Percentiles rank a stretch among this genome's conserved stretches.
Evolutionary conservation across 2,329 filamentous ascomycete species (phyloP).

Genomic region (Dissoconium aciculare): DNA sequence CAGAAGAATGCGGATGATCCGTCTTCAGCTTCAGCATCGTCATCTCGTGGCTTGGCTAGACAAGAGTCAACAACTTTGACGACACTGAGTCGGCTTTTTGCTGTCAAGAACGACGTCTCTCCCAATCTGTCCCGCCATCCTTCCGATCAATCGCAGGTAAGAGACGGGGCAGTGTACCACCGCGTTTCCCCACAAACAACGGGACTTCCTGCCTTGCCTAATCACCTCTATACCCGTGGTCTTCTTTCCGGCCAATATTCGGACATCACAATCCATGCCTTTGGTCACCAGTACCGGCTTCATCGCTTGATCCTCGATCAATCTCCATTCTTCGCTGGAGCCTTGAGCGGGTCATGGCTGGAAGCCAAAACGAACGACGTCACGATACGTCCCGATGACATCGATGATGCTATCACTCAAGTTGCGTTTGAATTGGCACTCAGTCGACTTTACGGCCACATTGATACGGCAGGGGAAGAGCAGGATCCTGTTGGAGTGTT

Average conservation of each 20-base stretch:
- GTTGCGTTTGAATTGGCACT: slow-evolving; percentile 40
- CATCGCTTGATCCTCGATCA: slow-evolving; percentile 42
- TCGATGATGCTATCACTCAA: slow-evolving; percentile 40
- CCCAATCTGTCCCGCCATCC: slow-evolving; percentile 27
- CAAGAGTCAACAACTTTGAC: slow-evolving; percentile 29
- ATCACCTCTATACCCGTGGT: slow-evolving; percentile 39
- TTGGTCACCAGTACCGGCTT: slow-evolving; percentile 37
- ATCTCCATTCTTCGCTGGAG: slow-evolving; percentile 41
- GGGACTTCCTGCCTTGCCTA: slow-evolving; percentile 26
- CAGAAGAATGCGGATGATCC: slow-evolving; percentile 38
- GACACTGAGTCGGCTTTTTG: slow-evolving; percentile 32
- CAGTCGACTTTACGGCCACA: slow-evolving; percentile 39
- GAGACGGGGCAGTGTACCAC: slow-evolving; percentile 10
- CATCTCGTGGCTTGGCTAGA: slow-evolving; percentile 19
- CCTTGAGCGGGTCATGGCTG: slow-evolving; percentile 41
- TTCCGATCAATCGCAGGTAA: slow-evolving; percentile 25
- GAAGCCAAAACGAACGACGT: slow-evolving; percentile 40
- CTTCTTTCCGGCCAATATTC: slow-evolving; percentile 38
- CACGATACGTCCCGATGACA: slow-evolving; percentile 37
- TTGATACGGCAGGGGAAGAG: slow-evolving; percentile 35
- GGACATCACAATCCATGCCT: slow-evolving; percentile 40
- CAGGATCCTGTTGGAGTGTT: slow-evolving; percentile 40
- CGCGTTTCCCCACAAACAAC: slow-evolving; percentile 10
- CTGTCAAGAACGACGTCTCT: slow-evolving; percentile 24
- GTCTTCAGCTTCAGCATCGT: slow-evolving; percentile 24